Conservation (phyloP, 2,329 filamentous ascomycete species). For the Aspergillus fructus region DNA sequence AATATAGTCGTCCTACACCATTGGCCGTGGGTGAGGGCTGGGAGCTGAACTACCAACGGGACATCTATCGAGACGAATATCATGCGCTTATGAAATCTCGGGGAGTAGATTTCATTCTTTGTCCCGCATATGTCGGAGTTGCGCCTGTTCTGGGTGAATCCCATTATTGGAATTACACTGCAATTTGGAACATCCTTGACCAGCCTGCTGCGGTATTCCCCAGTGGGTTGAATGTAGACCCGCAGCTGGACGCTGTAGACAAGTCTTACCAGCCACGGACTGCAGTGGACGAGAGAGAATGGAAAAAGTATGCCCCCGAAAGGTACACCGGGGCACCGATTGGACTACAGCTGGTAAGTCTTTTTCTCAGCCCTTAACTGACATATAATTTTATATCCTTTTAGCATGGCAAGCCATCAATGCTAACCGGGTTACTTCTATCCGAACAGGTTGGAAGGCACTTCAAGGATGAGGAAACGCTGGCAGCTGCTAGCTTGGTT, state of each 20-base stretch:
- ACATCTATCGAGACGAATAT: constrained; percentile 32
- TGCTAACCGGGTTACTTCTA: too few species aligned
- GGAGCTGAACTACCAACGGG: constrained; percentile 27
- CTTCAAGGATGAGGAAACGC: constrained; percentile 54
- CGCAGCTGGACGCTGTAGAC: constrained; percentile 23
- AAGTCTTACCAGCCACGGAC: constrained; percentile 22
- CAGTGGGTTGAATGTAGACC: constrained; percentile 29
- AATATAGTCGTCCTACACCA: constrained; percentile 21
- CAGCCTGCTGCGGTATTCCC: constrained; percentile 31
- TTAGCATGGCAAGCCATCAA: constrained; percentile 30
- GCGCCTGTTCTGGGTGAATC: constrained; percentile 33
- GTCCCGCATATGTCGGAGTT: constrained; percentile 27
- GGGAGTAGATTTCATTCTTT: constrained; percentile 34
- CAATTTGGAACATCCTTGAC: constrained; percentile 35
- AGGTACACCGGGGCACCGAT: constrained; percentile 47
- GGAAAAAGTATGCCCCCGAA: constrained; percentile 32
- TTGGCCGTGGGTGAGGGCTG: constrained; percentile 30
- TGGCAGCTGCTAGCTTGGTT: constrained; percentile 32
- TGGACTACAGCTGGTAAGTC: constrained; percentile 42
- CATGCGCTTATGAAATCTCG: constrained; percentile 29
- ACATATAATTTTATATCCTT: too few species aligned
- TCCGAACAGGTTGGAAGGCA: constrained; percentile 33
- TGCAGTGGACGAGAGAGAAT: constrained; percentile 32
- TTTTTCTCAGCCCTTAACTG: too few species aligned
- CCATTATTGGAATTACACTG: constrained; percentile 38